Percentiles rank a stretch among this genome's conserved stretches.
Evolutionary conservation across 2,329 filamentous ascomycete genomes (phyloP).

Genomic region (Magnaporthiopsis rhizophila): DNA sequence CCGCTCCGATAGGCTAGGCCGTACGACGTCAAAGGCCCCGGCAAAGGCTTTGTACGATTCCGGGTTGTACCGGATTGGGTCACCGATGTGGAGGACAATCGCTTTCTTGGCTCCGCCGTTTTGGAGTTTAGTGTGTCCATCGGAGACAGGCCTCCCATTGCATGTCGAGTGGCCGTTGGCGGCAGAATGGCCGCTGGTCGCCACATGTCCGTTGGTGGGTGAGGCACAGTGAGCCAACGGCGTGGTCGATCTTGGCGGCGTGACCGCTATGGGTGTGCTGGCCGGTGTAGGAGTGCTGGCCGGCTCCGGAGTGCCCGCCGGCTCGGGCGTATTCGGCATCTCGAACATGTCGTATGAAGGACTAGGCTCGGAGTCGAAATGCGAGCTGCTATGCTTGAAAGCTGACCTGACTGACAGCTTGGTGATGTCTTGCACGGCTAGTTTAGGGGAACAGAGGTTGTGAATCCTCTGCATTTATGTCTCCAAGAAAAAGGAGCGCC

Average conservation of each 20-base stretch:
- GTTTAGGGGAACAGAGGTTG: neutral
- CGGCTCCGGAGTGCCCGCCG: neutral
- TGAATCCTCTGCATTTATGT: neutral
- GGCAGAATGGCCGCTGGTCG: neutral
- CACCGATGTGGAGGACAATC: slow-evolving; percentile 24
- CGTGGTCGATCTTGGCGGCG: too few species aligned
- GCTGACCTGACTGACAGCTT: neutral
- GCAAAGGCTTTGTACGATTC: slow-evolving; percentile 23
- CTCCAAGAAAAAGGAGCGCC: neutral
- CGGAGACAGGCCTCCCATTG: neutral
- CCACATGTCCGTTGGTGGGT: neutral
- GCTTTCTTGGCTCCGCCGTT: slow-evolving; percentile 12
- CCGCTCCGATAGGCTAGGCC: slow-evolving; percentile 27
- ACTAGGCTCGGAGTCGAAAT: too few species aligned
- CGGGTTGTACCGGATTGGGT: slow-evolving; percentile 22
- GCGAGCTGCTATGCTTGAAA: neutral
- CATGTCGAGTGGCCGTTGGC: neutral
- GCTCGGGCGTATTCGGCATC: neutral
- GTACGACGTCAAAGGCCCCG: slow-evolving; percentile 23
- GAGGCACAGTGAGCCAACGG: neutral
- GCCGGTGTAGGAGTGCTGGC: neutral
- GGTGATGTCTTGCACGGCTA: too few species aligned
- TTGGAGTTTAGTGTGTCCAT: neutral
- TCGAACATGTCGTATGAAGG: neutral
- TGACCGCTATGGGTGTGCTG: neutral